phyloP scores from a whole-genome alignment of 169 alveolate genomes.

The Plasmodium billcollinsi region DNA sequence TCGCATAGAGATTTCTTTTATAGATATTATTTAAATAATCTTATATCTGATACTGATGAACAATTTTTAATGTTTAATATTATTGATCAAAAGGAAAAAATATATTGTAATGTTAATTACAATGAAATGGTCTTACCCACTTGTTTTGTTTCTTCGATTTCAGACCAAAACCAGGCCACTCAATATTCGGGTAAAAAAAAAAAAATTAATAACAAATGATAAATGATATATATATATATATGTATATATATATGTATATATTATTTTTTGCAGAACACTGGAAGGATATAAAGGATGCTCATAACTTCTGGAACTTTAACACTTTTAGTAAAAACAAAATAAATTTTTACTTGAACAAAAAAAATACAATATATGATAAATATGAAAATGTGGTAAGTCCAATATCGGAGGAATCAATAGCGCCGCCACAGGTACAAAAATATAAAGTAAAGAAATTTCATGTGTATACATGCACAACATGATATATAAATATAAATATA shows the following conservation, averaged over 20 bases:
- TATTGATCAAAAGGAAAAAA: constrained; percentile 58
- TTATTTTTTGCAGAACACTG: constrained; percentile 26
- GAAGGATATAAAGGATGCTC: constrained; percentile 72
- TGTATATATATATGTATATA: neutral
- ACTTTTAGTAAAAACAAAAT: constrained; percentile 41
- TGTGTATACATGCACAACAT: neutral
- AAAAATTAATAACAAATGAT: neutral
- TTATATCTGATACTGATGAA: constrained; percentile 67
- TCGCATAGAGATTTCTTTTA: constrained; percentile 18
- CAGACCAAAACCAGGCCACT: neutral
- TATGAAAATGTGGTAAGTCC: constrained; percentile 18
- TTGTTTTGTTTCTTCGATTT: constrained; percentile 20
- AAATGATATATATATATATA: neutral
- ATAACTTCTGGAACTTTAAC: constrained; percentile 70
- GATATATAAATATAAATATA: neutral
- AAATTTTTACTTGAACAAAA: constrained; percentile 34
- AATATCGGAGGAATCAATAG: constrained; percentile 28
- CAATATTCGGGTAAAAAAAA: constrained; percentile 22
- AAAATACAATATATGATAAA: constrained; percentile 47
- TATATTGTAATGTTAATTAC: constrained; percentile 46
- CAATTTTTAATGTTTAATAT: constrained; percentile 50
- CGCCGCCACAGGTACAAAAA: constrained; percentile 58
- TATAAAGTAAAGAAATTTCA: neutral
- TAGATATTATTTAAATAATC: constrained; percentile 59
- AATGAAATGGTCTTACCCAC: constrained; percentile 72